Evolutionary conservation across 2,329 filamentous ascomycete genomes (phyloP), one percentile per base, ranked within the genome.

Genomic region (Ceratocystiopsis sp.): DNA sequence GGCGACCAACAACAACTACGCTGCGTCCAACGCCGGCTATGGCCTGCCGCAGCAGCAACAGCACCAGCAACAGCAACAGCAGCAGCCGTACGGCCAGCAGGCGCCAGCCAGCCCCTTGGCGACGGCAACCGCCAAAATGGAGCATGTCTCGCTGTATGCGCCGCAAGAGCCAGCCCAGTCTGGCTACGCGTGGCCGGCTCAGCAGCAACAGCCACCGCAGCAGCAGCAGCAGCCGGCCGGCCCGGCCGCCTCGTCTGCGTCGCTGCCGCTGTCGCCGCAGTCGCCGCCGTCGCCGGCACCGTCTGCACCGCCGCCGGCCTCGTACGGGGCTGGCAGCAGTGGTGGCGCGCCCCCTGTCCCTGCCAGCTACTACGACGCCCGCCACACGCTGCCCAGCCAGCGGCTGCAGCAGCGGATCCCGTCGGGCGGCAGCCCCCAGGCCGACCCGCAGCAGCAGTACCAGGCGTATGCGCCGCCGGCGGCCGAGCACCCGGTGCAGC

Each of bases 401-500:
- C 39, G 41, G 41, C 25, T 18, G 13, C n/a, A 42, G 42, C 21
- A 42, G 42, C 2, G n/a, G 34, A 5, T 37, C 18, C 5, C 35
- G 40, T 4, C 33, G 21, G 5, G 37, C 41, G 12, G 40, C 25
- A 1, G 25, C 25, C 37, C 45, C 3, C 41, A 37, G 13, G 44
- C 40, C 15, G 29, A 18, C 16, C 41, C 51, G 16, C 61, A 64
- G 51, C 62, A 62, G 35, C 71, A 75, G 54, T 79, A 78, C 51
- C 77, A 71, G 55, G 68, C 75, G 0, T 80, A 80, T 46, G 65
- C 69, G 3, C 72, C 72, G 4, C 68, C 47, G 33, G 33, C 33
- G 9, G 13, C 11, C 10, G 33, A 15, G 4, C 13, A 34, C 11
- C 13, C 3, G 35, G 54, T 29, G 58, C 48, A 43, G 42, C 54